Evolutionary conservation across 768 basidiomycete species (phyloP).

Genomic region (Filobasidium wieringae): DNA sequence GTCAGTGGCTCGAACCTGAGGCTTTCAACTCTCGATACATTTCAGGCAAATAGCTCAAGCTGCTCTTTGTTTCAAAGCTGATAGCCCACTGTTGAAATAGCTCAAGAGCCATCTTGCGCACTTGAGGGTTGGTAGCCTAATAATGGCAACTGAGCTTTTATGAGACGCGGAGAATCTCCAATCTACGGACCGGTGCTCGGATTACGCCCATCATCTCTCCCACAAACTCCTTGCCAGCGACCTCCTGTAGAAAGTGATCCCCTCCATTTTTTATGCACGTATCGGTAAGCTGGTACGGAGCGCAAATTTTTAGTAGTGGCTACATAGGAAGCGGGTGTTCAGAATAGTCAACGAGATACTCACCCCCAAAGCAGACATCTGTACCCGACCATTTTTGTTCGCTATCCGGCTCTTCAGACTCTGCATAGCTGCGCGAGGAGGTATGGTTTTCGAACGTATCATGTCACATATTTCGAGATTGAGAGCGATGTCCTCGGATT

Average conservation of each 20-base stretch:
- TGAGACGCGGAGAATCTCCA: neutral
- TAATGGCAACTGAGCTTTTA: neutral
- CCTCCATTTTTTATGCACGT: constrained; percentile 94
- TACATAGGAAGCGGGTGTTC: neutral
- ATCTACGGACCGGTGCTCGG: constrained; percentile 50
- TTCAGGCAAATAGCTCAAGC: constrained; percentile 61
- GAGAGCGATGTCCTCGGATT: constrained; percentile 71
- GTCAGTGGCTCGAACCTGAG: constrained; percentile 50
- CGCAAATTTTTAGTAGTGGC: neutral
- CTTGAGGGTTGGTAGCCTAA: constrained; percentile 58
- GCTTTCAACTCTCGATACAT: constrained; percentile 62
- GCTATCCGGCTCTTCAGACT: constrained; percentile 73
- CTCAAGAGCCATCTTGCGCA: constrained; percentile 64
- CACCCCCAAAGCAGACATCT: constrained; percentile 72
- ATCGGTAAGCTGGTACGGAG: constrained; percentile 58
- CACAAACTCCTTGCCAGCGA: constrained; percentile 81
- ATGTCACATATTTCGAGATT: constrained; percentile 95
- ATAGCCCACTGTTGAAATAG: constrained; percentile 88
- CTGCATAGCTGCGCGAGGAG: constrained; percentile 76
- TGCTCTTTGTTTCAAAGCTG: constrained; percentile 70
- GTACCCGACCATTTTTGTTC: constrained; percentile 93
- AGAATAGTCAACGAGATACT: constrained; percentile 37
- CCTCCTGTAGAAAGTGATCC: constrained; percentile 71
- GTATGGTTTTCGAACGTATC: constrained; percentile 78
- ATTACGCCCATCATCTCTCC: constrained; percentile 84